A percentile compares a stretch with the other conserved stretches of the same genome.
Evolutionary conservation across 116 monocot genomes (phyloP).

Genomic region (Papilionanthe hybrid): DNA sequence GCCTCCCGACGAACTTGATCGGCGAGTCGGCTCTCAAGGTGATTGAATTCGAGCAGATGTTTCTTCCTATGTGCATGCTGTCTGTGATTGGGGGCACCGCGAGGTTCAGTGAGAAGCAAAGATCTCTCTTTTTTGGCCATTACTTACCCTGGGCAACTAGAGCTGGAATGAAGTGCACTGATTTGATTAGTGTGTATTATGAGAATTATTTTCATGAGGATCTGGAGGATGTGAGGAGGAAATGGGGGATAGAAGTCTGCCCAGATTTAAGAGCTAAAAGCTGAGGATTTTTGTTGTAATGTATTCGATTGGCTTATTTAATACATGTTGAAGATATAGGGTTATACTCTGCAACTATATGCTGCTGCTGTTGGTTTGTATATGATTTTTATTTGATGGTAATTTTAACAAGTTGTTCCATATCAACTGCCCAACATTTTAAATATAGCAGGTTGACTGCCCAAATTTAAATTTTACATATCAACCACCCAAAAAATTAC

Average conservation of each 20-base stretch:
- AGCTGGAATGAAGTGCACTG: constrained; percentile 59
- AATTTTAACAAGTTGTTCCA: too few species aligned
- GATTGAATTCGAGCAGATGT: constrained; percentile 89
- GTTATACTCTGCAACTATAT: too few species aligned
- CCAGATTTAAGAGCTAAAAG: constrained; percentile 24
- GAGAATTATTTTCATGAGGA: constrained; percentile 78
- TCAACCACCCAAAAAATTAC: too few species aligned
- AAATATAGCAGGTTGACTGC: too few species aligned
- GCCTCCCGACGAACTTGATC: constrained; percentile 79
- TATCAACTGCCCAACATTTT: too few species aligned
- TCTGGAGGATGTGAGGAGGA: constrained; percentile 58
- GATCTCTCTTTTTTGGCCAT: constrained; percentile 60
- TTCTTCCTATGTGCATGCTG: constrained; percentile 82
- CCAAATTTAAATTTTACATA: too few species aligned
- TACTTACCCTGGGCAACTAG: constrained; percentile 76
- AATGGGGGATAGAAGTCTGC: constrained; percentile 64
- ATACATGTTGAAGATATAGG: too few species aligned
- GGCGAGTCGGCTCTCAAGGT: constrained; percentile 89
- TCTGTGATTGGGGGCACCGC: constrained; percentile 81
- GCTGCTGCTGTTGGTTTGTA: too few species aligned
- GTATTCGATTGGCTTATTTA: too few species aligned
- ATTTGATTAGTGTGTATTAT: constrained; percentile 82
- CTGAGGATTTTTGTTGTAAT: too few species aligned
- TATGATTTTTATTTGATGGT: too few species aligned
- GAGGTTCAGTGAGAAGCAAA: constrained; percentile 71